phyloP scores from a whole-genome alignment of 1,284 basidiomycete species.

The Trametes polyzona region DNA sequence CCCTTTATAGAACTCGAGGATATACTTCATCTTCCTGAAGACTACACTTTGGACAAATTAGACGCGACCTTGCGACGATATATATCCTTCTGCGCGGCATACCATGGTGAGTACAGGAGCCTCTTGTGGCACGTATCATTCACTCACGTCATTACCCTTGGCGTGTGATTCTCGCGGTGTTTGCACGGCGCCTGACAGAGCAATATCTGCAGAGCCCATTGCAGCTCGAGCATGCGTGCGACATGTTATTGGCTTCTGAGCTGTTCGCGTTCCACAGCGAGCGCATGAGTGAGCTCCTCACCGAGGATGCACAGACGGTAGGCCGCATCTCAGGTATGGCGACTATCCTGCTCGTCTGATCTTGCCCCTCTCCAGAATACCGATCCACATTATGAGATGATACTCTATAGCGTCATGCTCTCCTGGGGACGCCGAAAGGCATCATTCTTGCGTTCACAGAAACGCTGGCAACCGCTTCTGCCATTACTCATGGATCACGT shows the following conservation, averaged over 20 bases:
- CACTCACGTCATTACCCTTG: slow-evolving; percentile 1
- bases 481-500: slow-evolving; percentile 83
- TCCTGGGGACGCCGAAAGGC: slow-evolving; percentile 73
- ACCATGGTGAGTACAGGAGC: slow-evolving; percentile 69
- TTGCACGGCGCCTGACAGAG: slow-evolving; percentile 48
- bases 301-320: slow-evolving; percentile 72
- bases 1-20: slow-evolving; percentile 77
- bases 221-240: slow-evolving; percentile 83
- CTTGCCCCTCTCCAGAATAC: slow-evolving; percentile 60
- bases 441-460: slow-evolving; percentile 76
- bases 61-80: slow-evolving; percentile 81
- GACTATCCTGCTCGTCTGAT: slow-evolving; percentile 1
- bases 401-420: slow-evolving; percentile 80
- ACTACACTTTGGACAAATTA: slow-evolving; percentile 71
- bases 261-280: slow-evolving; percentile 88
- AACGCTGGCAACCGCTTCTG: slow-evolving; percentile 82
- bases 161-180: background rate
- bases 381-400: slow-evolving; percentile 85
- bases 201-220: slow-evolving; percentile 78
- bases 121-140: background rate
- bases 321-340: slow-evolving; percentile 30
- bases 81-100: slow-evolving; percentile 77
- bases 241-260: slow-evolving; percentile 77
- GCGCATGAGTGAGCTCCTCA: slow-evolving; percentile 81
- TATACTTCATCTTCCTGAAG: slow-evolving; percentile 67